These are phyloP conservation scores for Lobulomyces angularis DNA, from an alignment of 192 early-diverging fungal species.

Conservation along the genomic window DNA sequence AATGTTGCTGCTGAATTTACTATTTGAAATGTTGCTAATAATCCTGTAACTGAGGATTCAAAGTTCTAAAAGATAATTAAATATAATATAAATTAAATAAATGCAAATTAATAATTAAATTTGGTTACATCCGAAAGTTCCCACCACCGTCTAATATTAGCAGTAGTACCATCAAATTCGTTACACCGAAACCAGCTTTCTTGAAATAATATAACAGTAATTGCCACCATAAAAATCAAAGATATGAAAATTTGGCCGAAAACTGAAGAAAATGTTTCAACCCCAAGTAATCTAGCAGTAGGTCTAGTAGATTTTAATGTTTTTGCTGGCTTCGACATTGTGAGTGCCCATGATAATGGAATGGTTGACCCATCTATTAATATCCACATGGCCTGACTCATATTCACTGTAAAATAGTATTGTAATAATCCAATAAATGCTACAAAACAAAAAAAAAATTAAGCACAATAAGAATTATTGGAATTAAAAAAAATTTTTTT, in stretches of 20 bases:
- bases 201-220: constrained; percentile 48
- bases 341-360: constrained; percentile 50
- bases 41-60: constrained; percentile 39
- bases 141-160: constrained; percentile 64
- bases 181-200: constrained; percentile 66
- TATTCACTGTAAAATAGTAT: constrained; percentile 66
- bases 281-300: constrained; percentile 59
- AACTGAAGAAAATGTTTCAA: constrained; percentile 56
- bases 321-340: constrained; percentile 45
- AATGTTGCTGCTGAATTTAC: constrained; percentile 53
- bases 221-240: constrained; percentile 44
- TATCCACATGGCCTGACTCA: constrained; percentile 62
- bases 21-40: constrained; percentile 51
- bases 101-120: constrained; percentile 61
- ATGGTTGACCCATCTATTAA: constrained; percentile 60
- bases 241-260: constrained; percentile 60
- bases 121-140: constrained; percentile 66
- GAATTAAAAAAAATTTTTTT: too few species aligned
- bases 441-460: too few species aligned
- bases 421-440: constrained; percentile 48
- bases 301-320: constrained; percentile 46
- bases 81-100: constrained; percentile 49
- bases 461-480: too few species aligned
- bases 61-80: constrained; percentile 46
- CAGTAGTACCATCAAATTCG: constrained; percentile 57